These are phyloP conservation scores for Cladorrhinum samala DNA, from an alignment of 495 filamentous ascomycete genomes.

Conservation along the genomic window DNA sequence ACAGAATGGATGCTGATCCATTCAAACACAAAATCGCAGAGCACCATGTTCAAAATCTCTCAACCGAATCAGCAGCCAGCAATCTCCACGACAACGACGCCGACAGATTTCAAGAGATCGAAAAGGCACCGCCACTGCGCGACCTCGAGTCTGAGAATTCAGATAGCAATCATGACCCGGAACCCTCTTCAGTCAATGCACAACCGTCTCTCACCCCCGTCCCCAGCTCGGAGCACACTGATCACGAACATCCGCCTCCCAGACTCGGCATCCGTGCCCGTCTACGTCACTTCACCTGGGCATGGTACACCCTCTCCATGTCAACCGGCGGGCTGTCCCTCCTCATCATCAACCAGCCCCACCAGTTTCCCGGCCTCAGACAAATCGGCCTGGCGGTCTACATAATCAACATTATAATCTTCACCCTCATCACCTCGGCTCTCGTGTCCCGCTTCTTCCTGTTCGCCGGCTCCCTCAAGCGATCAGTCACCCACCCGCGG, in stretches of 20 bases:
- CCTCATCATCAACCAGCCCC: constrained; percentile 52
- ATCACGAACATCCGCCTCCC: constrained; percentile 2
- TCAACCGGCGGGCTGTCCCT: constrained; percentile 61
- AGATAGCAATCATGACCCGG: background rate
- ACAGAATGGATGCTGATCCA: background rate
- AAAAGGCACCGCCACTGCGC: too few relatives aligned
- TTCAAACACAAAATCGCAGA: background rate
- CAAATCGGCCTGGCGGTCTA: constrained; percentile 58
- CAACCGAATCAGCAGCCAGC: background rate
- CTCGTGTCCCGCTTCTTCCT: constrained; percentile 54
- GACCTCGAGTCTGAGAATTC: too few relatives aligned
- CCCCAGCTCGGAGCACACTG: background rate
- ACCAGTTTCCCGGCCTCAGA: constrained; percentile 51
- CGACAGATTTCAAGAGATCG: too few relatives aligned
- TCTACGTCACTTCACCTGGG: constrained; percentile 65
- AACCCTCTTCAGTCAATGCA: background rate
- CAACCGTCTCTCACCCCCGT: background rate
- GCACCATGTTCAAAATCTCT: background rate
- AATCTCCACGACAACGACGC: too few relatives aligned
- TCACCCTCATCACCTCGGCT: constrained; percentile 44
- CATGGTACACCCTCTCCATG: constrained; percentile 67
- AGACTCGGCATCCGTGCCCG: constrained; percentile 28
- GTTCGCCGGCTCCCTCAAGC: constrained; percentile 43
- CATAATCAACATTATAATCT: constrained; percentile 57
- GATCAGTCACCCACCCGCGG: constrained; percentile 53